Evolutionary conservation across 352 stramenopile genomes (phyloP).

Genomic region (Globisporangium solare): DNA sequence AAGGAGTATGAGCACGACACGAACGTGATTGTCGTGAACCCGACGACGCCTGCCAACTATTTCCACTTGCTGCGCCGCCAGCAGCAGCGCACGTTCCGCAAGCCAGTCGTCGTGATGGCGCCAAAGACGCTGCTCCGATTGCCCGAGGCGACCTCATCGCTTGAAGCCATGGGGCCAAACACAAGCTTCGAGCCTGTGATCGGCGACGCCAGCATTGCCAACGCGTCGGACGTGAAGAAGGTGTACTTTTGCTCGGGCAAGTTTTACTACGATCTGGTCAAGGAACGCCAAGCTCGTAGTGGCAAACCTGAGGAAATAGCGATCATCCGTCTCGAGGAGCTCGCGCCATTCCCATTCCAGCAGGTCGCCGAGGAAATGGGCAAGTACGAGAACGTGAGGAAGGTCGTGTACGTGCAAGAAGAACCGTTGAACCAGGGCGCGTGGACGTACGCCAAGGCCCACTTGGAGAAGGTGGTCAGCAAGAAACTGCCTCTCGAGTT

Average conservation of each 20-base stretch:
- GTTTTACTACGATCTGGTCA: constrained; percentile 83
- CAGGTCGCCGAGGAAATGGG: constrained; percentile 49
- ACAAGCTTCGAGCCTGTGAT: constrained; percentile 69
- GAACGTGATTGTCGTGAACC: constrained; percentile 84
- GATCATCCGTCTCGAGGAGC: constrained; percentile 75
- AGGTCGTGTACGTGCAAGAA: constrained; percentile 78
- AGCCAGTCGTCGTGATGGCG: constrained; percentile 70
- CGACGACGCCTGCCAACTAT: constrained; percentile 93
- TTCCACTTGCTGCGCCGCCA: constrained; percentile 95
- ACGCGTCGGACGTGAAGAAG: constrained; percentile 50
- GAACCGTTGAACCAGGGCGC: constrained; percentile 79
- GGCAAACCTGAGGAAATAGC: constrained; percentile 45
- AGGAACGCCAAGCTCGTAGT: constrained; percentile 47
- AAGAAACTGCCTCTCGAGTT: constrained; percentile 62
- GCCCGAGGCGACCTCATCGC: constrained; percentile 52
- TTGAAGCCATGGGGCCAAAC: constrained; percentile 55
- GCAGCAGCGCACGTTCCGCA: constrained; percentile 67
- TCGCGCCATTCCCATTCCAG: constrained; percentile 82
- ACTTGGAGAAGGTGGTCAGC: constrained; percentile 66
- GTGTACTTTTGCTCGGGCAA: constrained; percentile 82
- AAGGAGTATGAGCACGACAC: constrained; percentile 60
- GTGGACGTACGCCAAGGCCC: constrained; percentile 63
- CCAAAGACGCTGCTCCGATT: constrained; percentile 77
- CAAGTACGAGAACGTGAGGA: constrained; percentile 59
- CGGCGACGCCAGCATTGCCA: constrained; percentile 41